phyloP scores from a whole-genome alignment of 257 asterid species.

The Nicotiana tomentosiformis region DNA sequence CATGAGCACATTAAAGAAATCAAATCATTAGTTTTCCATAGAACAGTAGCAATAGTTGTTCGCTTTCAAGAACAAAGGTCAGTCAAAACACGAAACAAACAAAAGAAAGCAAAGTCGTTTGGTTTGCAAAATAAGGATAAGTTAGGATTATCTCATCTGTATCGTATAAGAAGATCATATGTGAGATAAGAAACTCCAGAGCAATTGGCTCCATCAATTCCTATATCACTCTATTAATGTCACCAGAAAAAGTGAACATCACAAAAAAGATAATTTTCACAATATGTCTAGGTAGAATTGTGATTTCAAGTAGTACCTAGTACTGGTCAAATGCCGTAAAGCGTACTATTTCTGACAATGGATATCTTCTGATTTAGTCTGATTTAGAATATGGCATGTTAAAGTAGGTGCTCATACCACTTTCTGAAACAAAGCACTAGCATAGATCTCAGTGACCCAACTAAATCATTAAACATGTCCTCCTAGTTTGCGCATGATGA shows the following conservation, averaged over 20 bases:
- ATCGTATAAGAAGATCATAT: slow-evolving; percentile 5
- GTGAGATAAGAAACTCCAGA: background rate
- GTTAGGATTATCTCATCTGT: background rate
- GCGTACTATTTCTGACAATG: background rate
- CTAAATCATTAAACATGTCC: background rate
- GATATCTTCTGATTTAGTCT: no score
- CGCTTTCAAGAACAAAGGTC: background rate
- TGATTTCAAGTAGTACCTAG: background rate
- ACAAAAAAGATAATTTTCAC: background rate
- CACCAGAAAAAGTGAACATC: background rate
- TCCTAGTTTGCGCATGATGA: no score
- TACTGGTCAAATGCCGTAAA: background rate
- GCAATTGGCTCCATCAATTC: background rate
- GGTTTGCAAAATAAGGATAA: background rate
- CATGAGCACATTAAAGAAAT: background rate
- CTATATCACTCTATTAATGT: background rate
- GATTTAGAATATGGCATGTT: background rate
- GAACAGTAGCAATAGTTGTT: background rate
- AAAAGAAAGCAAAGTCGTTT: background rate
- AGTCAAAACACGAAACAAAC: background rate
- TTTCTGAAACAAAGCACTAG: background rate
- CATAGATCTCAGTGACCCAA: background rate
- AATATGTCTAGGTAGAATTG: background rate
- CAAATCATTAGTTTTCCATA: background rate
- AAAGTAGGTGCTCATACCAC: background rate